Evolutionary conservation across 306 rosid species (phyloP).

Genomic region (Cicer chorassanicum): DNA sequence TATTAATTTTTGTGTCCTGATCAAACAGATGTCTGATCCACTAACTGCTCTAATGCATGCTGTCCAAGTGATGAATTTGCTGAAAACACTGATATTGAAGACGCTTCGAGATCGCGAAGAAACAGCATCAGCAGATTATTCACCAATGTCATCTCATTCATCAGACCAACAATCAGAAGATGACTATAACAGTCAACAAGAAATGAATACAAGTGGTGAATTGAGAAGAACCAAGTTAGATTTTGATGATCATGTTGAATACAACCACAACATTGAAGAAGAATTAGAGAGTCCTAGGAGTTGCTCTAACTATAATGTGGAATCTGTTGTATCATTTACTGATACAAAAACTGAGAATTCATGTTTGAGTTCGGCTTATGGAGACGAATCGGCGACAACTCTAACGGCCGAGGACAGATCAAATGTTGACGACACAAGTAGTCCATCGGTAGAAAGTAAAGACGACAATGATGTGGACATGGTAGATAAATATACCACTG

Average conservation of each 20-base stretch:
- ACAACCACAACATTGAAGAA: conserved; percentile 54
- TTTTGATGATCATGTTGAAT: conserved; percentile 52
- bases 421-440: conserved; percentile 44
- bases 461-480: conserved; percentile 52
- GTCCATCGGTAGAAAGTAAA: conserved; percentile 54
- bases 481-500: conserved; percentile 50
- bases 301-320: conserved; percentile 53
- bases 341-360: conserved; percentile 60
- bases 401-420: conserved; percentile 45
- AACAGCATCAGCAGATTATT: conserved; percentile 57
- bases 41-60: conserved; percentile 97
- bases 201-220: conserved; percentile 76
- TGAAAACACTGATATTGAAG: conserved; percentile 81
- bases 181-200: conserved; percentile 74
- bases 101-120: conserved; percentile 82
- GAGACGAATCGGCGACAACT: conserved; percentile 51
- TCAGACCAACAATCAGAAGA: conserved; percentile 71
- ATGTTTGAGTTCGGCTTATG: conserved; percentile 48
- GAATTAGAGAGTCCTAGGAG: conserved; percentile 52
- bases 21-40: conserved; percentile 94
- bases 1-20: conserved; percentile 34
- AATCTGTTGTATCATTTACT: conserved; percentile 50
- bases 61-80: conserved; percentile 98
- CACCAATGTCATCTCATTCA: conserved; percentile 80
- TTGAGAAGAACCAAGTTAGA: conserved; percentile 56